Conservation (phyloP, 306 rosid species). For the Vachellia pachyceras region DNA sequence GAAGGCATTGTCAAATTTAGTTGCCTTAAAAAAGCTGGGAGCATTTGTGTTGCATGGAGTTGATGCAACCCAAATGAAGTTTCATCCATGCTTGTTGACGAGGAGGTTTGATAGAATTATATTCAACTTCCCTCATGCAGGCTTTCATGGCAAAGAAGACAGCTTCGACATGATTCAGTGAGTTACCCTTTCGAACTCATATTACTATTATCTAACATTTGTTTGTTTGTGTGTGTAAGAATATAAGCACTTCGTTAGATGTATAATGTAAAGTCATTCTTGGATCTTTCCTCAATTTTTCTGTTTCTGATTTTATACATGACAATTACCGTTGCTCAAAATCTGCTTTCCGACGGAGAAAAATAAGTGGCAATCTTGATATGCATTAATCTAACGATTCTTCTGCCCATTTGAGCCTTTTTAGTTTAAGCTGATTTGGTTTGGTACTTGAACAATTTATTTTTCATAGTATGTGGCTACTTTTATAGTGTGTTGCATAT, state of each 20-base stretch:
- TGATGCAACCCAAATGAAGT: constrained; percentile 66
- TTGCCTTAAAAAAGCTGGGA: constrained; percentile 48
- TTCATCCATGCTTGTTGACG: constrained; percentile 41
- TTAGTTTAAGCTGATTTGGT: background rate
- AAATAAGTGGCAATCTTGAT: background rate
- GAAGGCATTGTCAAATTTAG: constrained; percentile 54
- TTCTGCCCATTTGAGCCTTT: background rate
- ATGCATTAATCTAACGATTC: too few relatives aligned
- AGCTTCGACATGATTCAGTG: constrained; percentile 40
- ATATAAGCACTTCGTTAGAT: background rate
- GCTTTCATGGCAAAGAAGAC: constrained; percentile 52
- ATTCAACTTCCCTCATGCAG: constrained; percentile 76
- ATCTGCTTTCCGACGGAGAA: background rate
- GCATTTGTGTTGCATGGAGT: constrained; percentile 53
- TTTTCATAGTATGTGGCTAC: too few relatives aligned
- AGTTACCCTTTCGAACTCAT: constrained; percentile 35
- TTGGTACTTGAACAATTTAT: background rate
- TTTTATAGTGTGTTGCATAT: too few relatives aligned
- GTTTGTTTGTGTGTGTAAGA: background rate
- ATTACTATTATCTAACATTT: background rate
- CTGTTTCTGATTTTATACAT: background rate
- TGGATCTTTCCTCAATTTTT: background rate
- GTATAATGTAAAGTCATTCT: background rate
- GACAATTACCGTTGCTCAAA: background rate
- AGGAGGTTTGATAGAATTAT: constrained; percentile 60